Base-by-base conservation (phyloP, 495 filamentous ascomycete species). In the Xylaria intraflava region DNA sequence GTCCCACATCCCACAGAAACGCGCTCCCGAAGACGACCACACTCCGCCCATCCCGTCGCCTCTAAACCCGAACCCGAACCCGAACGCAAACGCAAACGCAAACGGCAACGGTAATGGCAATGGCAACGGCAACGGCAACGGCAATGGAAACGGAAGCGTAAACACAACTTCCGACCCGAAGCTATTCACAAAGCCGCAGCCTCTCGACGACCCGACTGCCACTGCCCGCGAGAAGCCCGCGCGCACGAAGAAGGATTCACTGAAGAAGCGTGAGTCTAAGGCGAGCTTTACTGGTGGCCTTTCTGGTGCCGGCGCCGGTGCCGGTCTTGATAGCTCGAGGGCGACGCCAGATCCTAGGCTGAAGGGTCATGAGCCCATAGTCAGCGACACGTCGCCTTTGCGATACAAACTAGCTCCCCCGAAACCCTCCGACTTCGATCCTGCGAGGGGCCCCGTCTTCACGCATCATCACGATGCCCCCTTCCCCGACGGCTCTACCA, bases 251-350 rank as follows among this genome's bases (percentile, higher is more conserved):
- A 87, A 87, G 58, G 84, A 87, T n/a, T 74, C 81, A 6, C 67
- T 82, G 45, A 91, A 91, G 69, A 90, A 90, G 69, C 79, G 87
- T 9, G 87, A 90, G 67, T 80, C 85, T 41, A 89, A 88, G 58
- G 72, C 75, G n/a, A 38, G 35, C 11, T 38, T 5, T 38, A 3
- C 35, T 38, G 35, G 14, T 35, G 31, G 31, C 11, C 14, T 11
- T 22, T 8, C 31, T 12, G 24, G 66, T 48, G 52, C 60, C 46
- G 29, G 40, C 10, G 30, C 3, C 19, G 51, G 51, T 33, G 35
- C 23, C 20, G 36, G 35, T n/a, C 4, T 8, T 27, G 52, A 75
- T 42, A 72, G 77, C 64, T 64, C 72, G 10, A 69, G 78, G 58
- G 74, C 73, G 6, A 82, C 80, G 3, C 80, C 79, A 16, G 79